phyloP scores from a whole-genome alignment of 2,329 filamentous ascomycete species.

The Aspergillus sp. region DNA sequence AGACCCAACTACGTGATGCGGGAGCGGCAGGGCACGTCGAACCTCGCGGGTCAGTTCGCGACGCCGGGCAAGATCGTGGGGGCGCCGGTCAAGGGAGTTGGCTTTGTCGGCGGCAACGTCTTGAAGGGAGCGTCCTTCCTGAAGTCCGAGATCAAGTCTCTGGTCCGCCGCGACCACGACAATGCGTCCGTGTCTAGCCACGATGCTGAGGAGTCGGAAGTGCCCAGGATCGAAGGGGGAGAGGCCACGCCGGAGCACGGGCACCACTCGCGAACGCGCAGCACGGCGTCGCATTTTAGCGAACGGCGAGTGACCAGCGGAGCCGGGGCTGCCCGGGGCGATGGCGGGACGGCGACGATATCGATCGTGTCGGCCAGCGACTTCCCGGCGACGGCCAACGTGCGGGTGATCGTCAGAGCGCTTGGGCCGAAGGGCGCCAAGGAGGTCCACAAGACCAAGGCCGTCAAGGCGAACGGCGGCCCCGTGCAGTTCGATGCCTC shows the following conservation, averaged over 20 bases:
- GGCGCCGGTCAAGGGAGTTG: constrained; percentile 86
- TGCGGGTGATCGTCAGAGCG: constrained; percentile 67
- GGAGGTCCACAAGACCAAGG: constrained; percentile 83
- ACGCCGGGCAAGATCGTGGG: constrained; percentile 83
- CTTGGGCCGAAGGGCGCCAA: constrained; percentile 59
- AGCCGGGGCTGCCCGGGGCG: constrained; percentile 41
- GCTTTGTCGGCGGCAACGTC: constrained; percentile 71
- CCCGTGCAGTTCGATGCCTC: constrained; percentile 56
- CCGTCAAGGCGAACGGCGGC: constrained; percentile 62
- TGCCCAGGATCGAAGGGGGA: constrained; percentile 9
- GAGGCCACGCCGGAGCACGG: constrained; percentile 16
- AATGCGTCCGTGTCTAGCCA: constrained; percentile 32
- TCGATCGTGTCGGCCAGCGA: constrained; percentile 69
- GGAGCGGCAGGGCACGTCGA: constrained; percentile 78
- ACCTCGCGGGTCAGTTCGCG: constrained; percentile 84
- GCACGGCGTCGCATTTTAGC: constrained; percentile 42
- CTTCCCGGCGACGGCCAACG: constrained; percentile 64
- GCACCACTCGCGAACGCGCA: constrained; percentile 40
- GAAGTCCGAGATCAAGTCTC: constrained; percentile 80
- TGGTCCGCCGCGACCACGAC: constrained; percentile 58
- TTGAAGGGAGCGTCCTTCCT: constrained; percentile 85
- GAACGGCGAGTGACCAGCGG: constrained; percentile 41
- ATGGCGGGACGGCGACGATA: constrained; percentile 68
- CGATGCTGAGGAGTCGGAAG: constrained; percentile 15
- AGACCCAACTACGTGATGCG: constrained; percentile 84